phyloP scores from a whole-genome alignment of 2,329 filamentous ascomycete species.

The Corynespora cassiicola region DNA sequence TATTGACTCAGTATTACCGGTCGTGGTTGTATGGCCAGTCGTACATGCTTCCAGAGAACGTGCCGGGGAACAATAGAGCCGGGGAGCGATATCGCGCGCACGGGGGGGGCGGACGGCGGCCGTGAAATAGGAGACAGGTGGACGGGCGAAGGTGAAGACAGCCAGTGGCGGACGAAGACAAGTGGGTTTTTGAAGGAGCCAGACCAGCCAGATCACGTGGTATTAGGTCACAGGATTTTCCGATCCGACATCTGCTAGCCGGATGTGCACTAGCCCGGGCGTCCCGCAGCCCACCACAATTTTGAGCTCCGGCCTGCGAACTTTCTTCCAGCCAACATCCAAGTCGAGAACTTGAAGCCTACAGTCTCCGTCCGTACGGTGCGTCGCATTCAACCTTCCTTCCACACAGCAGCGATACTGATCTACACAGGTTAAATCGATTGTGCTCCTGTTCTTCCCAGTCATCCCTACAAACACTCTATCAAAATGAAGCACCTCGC shows the following conservation, averaged over 20 bases:
- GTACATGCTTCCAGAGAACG: conserved; percentile 39
- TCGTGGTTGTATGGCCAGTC: conserved; percentile 38
- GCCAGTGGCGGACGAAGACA: conserved; percentile 25
- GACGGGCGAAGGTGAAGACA: conserved; percentile 26
- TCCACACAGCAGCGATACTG: no score
- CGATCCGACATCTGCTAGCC: conserved; percentile 15
- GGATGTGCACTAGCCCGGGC: conserved; percentile 9
- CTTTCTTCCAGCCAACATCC: conserved; percentile 36
- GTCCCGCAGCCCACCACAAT: conserved; percentile 20
- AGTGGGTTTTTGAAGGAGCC: conserved; percentile 25
- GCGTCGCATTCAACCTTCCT: conserved; percentile 6
- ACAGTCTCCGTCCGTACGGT: conserved; percentile 99
- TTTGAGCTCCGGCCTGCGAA: conserved; percentile 26
- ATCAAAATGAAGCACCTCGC: conserved; percentile 99
- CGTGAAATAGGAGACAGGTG: conserved; percentile 24
- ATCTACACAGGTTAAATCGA: conserved; percentile 71
- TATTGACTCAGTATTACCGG: conserved; percentile 46
- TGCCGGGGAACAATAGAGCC: conserved; percentile 1
- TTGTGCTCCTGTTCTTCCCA: conserved; percentile 85
- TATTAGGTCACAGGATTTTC: conserved; percentile 15
- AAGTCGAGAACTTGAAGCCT: conserved; percentile 84
- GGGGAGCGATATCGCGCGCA: conserved; percentile 18
- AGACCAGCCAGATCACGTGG: conserved; percentile 4
- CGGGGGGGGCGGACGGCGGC: conserved; percentile 24
- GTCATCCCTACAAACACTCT: conserved; percentile 27